These are phyloP conservation scores for Phoma sp. DNA, from an alignment of 2,329 filamentous ascomycete genomes.

Conservation along the genomic window DNA sequence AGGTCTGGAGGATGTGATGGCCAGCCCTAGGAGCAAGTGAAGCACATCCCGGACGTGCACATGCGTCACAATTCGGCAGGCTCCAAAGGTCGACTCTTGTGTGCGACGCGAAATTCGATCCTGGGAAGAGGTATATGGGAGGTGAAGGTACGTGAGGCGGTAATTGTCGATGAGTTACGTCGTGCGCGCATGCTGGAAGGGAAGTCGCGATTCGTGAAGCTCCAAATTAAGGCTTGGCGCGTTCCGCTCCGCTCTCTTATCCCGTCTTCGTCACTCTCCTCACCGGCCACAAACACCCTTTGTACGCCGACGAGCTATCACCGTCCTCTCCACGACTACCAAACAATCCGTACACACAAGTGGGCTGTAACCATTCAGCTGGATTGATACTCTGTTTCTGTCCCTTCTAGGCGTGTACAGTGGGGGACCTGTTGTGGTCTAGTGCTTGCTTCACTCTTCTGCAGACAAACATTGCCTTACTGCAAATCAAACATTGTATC, in stretches of 20 bases:
- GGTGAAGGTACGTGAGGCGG: slow-evolving; percentile 3
- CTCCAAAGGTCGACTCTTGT: not conserved
- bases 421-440: slow-evolving; percentile 10
- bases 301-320: not conserved
- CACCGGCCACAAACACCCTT: slow-evolving; percentile 6
- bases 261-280: not conserved
- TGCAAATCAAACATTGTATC: slow-evolving; percentile 2
- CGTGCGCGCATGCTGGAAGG: slow-evolving; percentile 4
- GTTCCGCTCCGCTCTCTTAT: slow-evolving; percentile 10
- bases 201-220: slow-evolving; percentile 33
- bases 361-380: slow-evolving; percentile 23
- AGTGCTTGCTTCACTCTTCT: slow-evolving; percentile 33
- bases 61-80: slow-evolving; percentile 24
- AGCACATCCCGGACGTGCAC: slow-evolving; percentile 40
- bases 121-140: not conserved
- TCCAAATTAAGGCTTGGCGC: slow-evolving; percentile 26
- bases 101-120: not conserved
- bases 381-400: not conserved
- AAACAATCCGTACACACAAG: not conserved
- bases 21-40: slow-evolving; percentile 41
- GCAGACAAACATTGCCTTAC: slow-evolving; percentile 20
- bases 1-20: slow-evolving; percentile 36
- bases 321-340: slow-evolving; percentile 17
- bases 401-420: slow-evolving; percentile 8
- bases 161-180: not conserved